These are phyloP conservation scores for Talaromyces thailandensis DNA, from an alignment of 495 filamentous ascomycete species.

Conservation along the genomic window DNA sequence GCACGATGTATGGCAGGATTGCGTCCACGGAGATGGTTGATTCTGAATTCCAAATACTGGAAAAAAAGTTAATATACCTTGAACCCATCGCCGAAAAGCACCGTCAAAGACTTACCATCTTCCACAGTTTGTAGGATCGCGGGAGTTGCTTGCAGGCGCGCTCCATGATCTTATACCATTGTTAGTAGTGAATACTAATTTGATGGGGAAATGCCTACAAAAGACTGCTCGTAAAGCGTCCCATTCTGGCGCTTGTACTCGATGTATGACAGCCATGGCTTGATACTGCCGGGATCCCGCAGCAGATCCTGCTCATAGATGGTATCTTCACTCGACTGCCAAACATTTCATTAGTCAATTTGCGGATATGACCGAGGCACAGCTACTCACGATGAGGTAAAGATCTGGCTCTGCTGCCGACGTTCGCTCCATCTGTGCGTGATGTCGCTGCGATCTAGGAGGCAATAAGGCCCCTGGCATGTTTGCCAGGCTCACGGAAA, in stretches of 20 bases:
- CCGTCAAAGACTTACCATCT: constrained; percentile 54
- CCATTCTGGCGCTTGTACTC: constrained; percentile 86
- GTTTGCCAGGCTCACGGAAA: constrained; percentile 34
- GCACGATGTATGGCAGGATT: constrained; percentile 73
- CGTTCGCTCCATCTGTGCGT: constrained; percentile 38
- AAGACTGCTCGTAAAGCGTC: constrained; percentile 81
- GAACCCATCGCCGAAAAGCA: neutral
- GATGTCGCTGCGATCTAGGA: constrained; percentile 44
- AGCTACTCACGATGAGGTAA: constrained; percentile 63
- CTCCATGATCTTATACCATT: constrained; percentile 54
- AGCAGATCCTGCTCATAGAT: constrained; percentile 95
- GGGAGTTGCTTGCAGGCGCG: constrained; percentile 83
- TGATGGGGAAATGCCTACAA: constrained; percentile 46
- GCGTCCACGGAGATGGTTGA: constrained; percentile 70
- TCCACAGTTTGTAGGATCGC: constrained; percentile 97
- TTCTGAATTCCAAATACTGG: constrained; percentile 81
- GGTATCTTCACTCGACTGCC: constrained; percentile 73
- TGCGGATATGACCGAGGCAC: neutral
- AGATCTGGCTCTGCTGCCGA: constrained; percentile 50
- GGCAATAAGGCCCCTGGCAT: constrained; percentile 58
- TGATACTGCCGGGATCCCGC: constrained; percentile 75
- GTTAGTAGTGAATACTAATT: neutral
- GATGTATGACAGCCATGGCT: constrained; percentile 94
- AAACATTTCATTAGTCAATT: constrained; percentile 10
- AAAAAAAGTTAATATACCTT: neutral